Evolutionary conservation across 257 asterid species (phyloP).

Genomic region (Capsicum baccatum): DNA sequence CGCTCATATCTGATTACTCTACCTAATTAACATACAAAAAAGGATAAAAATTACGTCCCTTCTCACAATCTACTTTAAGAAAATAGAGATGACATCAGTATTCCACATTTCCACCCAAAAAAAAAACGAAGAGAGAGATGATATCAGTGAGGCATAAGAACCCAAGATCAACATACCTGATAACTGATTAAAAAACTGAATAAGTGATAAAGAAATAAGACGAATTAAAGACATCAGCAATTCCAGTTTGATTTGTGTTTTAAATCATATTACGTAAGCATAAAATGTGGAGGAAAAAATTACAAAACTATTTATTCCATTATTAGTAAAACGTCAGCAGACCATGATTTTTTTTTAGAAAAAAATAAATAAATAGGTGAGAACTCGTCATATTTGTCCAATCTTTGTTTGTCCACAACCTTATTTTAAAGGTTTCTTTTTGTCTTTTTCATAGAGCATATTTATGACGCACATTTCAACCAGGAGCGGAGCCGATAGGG

Average conservation of each 20-base stretch:
- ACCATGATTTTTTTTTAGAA: background rate
- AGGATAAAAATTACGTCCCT: background rate
- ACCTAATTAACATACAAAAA: background rate
- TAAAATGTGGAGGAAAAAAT: background rate
- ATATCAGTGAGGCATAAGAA: background rate
- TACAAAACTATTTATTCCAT: background rate
- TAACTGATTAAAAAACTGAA: background rate
- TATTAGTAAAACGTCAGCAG: background rate
- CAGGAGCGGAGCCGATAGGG: background rate
- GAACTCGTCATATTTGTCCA: background rate
- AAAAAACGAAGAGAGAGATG: slow-evolving; percentile 20
- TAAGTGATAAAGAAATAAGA: background rate
- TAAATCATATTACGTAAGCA: slow-evolving; percentile 13
- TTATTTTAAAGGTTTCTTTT: slow-evolving; percentile 1
- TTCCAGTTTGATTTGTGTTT: background rate
- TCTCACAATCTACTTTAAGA: background rate
- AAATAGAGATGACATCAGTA: slow-evolving; percentile 2
- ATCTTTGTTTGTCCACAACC: background rate
- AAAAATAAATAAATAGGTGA: background rate
- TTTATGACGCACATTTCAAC: background rate
- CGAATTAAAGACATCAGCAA: slow-evolving; percentile 24
- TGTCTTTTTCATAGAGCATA: background rate
- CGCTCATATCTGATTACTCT: background rate
- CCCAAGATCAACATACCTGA: background rate
- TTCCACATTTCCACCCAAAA: no score